Percentiles rank a stretch among this genome's conserved stretches.
Evolutionary conservation across 257 asterid genomes (phyloP).

Genomic region (Handroanthus guayacan): DNA sequence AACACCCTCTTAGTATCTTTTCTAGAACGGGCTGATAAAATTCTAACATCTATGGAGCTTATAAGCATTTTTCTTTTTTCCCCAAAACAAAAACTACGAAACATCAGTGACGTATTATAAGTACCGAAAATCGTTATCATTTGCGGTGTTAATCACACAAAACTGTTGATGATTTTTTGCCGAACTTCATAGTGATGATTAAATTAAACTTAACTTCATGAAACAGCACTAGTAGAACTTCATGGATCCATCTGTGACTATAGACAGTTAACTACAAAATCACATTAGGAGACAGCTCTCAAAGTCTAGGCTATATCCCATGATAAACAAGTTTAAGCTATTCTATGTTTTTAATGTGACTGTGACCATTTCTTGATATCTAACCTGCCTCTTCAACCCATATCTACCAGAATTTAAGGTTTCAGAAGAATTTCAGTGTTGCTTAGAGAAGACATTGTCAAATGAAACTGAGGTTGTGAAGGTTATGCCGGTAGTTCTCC

Average conservation of each 20-base stretch:
- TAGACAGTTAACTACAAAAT: conserved; percentile 1
- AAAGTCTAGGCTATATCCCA: no score
- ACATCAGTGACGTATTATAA: neutral
- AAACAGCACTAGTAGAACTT: neutral
- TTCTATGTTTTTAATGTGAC: conserved; percentile 30
- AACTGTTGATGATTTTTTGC: neutral
- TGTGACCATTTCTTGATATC: conserved; percentile 10
- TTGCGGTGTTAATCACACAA: neutral
- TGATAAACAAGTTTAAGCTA: neutral
- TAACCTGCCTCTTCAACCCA: conserved; percentile 25
- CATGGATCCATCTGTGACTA: neutral
- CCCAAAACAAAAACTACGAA: no score
- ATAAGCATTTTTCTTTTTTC: no score
- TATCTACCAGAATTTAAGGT: conserved; percentile 25
- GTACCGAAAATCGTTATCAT: neutral
- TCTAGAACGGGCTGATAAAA: no score
- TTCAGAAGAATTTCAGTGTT: conserved; percentile 6
- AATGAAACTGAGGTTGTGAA: neutral
- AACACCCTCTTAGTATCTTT: no score
- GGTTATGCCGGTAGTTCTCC: conserved; percentile 11
- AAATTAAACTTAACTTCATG: neutral
- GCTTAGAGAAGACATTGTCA: neutral
- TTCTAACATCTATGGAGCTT: no score
- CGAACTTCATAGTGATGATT: neutral
- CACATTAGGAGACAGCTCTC: conserved; percentile 11